A percentile compares a stretch with the other conserved stretches of the same genome.
These are phyloP conservation scores for Hypholoma fasciculare DNA, from an alignment of 768 basidiomycete genomes.

Conservation along the genomic window DNA sequence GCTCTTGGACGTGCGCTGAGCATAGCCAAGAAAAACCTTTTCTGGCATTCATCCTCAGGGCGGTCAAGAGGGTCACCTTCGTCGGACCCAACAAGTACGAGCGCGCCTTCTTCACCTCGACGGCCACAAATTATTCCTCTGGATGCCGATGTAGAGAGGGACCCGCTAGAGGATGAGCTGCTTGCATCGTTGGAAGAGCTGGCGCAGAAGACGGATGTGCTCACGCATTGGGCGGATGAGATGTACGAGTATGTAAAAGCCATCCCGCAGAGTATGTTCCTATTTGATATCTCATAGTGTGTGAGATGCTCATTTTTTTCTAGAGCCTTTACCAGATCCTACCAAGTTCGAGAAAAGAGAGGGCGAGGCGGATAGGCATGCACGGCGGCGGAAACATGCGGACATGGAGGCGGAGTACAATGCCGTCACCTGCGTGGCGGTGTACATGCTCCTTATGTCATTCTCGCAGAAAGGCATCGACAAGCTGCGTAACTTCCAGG, in stretches of 20 bases:
- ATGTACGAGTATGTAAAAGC: constrained; percentile 89
- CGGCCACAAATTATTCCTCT: constrained; percentile 53
- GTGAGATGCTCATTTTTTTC: constrained; percentile 5
- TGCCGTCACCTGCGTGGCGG: constrained; percentile 82
- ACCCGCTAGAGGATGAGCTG: constrained; percentile 82
- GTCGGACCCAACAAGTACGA: constrained; percentile 23
- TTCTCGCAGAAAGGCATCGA: constrained; percentile 95
- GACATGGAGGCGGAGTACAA: constrained; percentile 81
- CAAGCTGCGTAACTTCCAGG: constrained; percentile 73
- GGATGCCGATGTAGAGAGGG: constrained; percentile 46
- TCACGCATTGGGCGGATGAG: constrained; percentile 94
- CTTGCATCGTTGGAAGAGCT: constrained; percentile 81
- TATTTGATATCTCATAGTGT: not conserved
- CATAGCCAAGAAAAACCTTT: constrained; percentile 80
- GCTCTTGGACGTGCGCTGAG: constrained; percentile 79
- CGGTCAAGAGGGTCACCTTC: constrained; percentile 39
- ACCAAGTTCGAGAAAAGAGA: constrained; percentile 69
- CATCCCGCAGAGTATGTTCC: constrained; percentile 70
- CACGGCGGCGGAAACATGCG: constrained; percentile 65
- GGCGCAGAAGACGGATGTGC: constrained; percentile 93
- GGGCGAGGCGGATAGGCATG: constrained; percentile 72
- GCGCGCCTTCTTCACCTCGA: constrained; percentile 54
- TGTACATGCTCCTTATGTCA: constrained; percentile 89
- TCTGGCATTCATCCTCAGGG: constrained; percentile 46
- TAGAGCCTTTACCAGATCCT: constrained; percentile 83